Evolutionary conservation across 495 filamentous ascomycete genomes (phyloP).

Genomic region (Neurospora hispaniola): DNA sequence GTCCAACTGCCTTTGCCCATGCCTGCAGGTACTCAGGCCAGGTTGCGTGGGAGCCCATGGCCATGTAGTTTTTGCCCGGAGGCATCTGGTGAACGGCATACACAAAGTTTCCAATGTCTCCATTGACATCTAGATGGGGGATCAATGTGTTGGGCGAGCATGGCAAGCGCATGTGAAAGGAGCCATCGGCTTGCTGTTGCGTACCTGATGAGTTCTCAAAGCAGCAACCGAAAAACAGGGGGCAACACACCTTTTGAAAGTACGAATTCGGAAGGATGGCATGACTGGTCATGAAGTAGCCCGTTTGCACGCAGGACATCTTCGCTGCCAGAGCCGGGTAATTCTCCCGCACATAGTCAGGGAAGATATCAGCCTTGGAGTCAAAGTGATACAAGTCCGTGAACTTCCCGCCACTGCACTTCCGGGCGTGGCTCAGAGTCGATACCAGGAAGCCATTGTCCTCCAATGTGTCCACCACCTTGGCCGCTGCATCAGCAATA

Average conservation of each 20-base stretch:
- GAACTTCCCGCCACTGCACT: slow-evolving; percentile 28
- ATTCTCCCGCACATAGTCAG: slow-evolving; percentile 24
- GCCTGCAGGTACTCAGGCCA: slow-evolving; percentile 24
- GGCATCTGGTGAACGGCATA: slow-evolving; percentile 34
- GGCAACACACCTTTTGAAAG: slow-evolving; percentile 21
- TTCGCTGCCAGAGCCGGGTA: slow-evolving; percentile 34
- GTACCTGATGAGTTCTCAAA: not conserved
- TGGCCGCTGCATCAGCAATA: slow-evolving; percentile 42
- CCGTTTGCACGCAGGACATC: slow-evolving; percentile 37
- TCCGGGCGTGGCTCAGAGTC: slow-evolving; percentile 27
- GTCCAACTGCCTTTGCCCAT: slow-evolving; percentile 22
- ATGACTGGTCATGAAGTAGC: slow-evolving; percentile 32
- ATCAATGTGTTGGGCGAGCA: slow-evolving; percentile 16
- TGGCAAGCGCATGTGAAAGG: slow-evolving; percentile 31
- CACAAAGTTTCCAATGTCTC: slow-evolving; percentile 31
- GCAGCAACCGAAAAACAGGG: not conserved
- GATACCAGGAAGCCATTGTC: slow-evolving; percentile 35
- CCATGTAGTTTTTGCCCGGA: slow-evolving; percentile 33
- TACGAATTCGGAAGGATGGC: slow-evolving; percentile 29
- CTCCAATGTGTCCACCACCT: slow-evolving; percentile 30
- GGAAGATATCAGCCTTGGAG: slow-evolving; percentile 32
- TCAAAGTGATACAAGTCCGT: slow-evolving; percentile 34
- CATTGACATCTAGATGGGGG: slow-evolving; percentile 30
- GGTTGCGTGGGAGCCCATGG: slow-evolving; percentile 23
- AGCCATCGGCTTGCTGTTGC: slow-evolving; percentile 19